These are phyloP conservation scores for Cladosporium sp. DNA, from an alignment of 2,329 filamentous ascomycete genomes.

Conservation along the genomic window DNA sequence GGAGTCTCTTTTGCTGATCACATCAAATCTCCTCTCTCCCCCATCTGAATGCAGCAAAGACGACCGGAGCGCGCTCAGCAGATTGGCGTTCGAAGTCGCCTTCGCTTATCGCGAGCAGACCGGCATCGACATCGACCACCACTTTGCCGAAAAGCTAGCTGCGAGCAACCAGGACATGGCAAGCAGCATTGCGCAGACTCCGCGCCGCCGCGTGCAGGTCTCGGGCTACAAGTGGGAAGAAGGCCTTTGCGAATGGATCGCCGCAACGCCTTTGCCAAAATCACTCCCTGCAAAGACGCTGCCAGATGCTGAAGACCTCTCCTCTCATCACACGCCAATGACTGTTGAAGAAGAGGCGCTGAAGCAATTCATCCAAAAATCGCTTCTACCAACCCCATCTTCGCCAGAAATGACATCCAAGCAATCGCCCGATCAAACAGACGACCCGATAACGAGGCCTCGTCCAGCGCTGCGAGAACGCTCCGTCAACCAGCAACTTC, in stretches of 20 bases:
- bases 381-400: not conserved
- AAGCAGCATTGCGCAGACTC: not conserved
- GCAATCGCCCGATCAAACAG: not conserved
- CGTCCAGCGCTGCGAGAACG: not conserved
- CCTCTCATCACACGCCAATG: not conserved
- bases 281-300: not conserved
- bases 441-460: not conserved
- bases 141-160: not conserved
- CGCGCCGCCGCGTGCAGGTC: slow-evolving; percentile 10
- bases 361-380: not conserved
- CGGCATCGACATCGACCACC: slow-evolving; percentile 12
- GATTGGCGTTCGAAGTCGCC: slow-evolving; percentile 12
- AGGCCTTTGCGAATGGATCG: slow-evolving; percentile 45
- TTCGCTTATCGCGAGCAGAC: slow-evolving; percentile 13
- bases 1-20: not conserved
- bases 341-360: too few relatives aligned
- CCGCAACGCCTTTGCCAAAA: slow-evolving; percentile 33
- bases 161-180: not conserved
- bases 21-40: not conserved
- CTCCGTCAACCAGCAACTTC: not conserved
- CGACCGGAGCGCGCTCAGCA: not conserved
- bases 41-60: not conserved
- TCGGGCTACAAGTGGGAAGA: slow-evolving; percentile 41
- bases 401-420: slow-evolving; percentile 2
- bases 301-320: not conserved